phyloP scores from a whole-genome alignment of 345 rosid genomes.

The Mallotus nudiflorus region DNA sequence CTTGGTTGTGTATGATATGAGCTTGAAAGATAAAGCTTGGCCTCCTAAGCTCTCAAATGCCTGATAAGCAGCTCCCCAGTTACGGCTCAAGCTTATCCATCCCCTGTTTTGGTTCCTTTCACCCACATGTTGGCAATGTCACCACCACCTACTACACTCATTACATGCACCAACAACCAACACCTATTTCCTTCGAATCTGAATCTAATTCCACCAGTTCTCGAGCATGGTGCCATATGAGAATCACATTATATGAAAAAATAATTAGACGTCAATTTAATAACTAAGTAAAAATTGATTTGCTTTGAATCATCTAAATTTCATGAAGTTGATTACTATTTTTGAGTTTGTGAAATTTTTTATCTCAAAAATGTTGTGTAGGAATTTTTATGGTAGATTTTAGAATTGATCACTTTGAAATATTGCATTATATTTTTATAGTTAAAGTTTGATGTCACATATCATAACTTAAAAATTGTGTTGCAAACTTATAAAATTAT shows the following conservation, averaged over 20 bases:
- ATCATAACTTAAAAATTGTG: no score
- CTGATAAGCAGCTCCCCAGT: constrained; percentile 94
- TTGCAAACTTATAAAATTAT: no score
- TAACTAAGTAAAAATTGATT: no score
- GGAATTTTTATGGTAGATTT: no score
- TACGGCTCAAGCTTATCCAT: constrained; percentile 87
- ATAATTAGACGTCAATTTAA: no score
- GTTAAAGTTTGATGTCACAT: no score
- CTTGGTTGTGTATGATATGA: constrained; percentile 62
- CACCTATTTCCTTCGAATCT: constrained; percentile 30
- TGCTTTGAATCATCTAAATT: no score
- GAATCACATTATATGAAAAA: not conserved
- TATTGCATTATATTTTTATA: no score
- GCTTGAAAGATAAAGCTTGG: constrained; percentile 69
- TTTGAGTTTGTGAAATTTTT: no score
- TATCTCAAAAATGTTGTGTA: no score
- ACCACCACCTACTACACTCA: constrained; percentile 34
- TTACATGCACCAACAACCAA: constrained; percentile 30
- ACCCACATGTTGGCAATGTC: constrained; percentile 31
- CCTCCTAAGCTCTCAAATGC: constrained; percentile 73
- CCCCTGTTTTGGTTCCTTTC: constrained; percentile 51
- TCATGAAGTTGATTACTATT: no score
- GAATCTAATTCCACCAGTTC: constrained; percentile 33
- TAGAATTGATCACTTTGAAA: no score
- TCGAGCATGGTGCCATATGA: constrained; percentile 20